Evolutionary conservation across 371 early-diverging fungal species (phyloP), one percentile per base, ranked within the genome.

Genomic region (Synchytrium microbalum): DNA sequence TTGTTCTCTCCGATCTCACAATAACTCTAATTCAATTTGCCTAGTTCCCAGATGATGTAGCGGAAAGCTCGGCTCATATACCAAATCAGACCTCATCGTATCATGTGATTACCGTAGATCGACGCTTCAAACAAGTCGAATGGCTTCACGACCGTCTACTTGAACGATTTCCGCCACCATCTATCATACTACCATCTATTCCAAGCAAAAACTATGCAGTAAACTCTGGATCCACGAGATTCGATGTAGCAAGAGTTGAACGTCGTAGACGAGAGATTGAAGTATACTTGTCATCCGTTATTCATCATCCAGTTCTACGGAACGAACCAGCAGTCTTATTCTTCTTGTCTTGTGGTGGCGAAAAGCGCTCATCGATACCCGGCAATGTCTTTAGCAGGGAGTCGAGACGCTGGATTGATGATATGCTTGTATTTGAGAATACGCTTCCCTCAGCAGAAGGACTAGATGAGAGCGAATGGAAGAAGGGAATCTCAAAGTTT

Each of bases 331-430:
- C 38, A 25, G 54, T 67, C n/a, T 30, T 67, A 23, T 30, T 67
- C 57, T 67, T 67, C 33, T 38, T 67, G 33, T 60, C 60, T 38
- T 67, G 64, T 54, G 68, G 68, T 23, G 68, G 68, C n/a, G 28
- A 24, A 28, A 58, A 31, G 28, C 56, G n/a, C 56, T 14, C 55
- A 8, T 56, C 52, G 1, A 27, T 63, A 5, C 16, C 16, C 8
- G 32, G 52, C 31, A 57, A 60, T 16, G 56, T 25, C 13, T 24
- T 38, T 19, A 19, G 19, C 19, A 38, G 46, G 19, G 46, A 38
- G 19, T 38, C 19, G 46, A 38, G 19, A 19, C 5, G 19, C 5
- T 38, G 46, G 46, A 19, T 38, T 38, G 46, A 38, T 38, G 46
- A 38, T 38, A 38, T 38, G 46, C 46, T 38, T 10, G 46, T 38